Conservation (phyloP, 371 early-diverging fungal species). For the Mortierella sp. region DNA sequence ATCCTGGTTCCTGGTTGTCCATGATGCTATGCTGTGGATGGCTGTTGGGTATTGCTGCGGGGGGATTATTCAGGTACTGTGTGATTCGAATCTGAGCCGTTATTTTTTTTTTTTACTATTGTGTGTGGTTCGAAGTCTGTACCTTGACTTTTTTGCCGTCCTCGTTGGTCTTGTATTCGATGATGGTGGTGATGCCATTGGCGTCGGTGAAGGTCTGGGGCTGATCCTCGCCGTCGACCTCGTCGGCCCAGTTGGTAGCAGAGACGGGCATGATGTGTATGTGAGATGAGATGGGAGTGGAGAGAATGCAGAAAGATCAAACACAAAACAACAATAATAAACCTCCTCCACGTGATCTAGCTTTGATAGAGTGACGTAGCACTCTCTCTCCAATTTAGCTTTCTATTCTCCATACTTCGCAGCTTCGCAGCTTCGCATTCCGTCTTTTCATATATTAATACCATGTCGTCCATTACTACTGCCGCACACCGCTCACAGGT, state of each 20-base stretch:
- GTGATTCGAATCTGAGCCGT: not conserved
- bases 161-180: constrained; percentile 85
- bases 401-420: no score
- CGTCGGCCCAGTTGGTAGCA: constrained; percentile 77
- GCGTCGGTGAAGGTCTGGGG: constrained; percentile 75
- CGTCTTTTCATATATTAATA: not conserved
- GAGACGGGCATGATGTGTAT: constrained; percentile 42
- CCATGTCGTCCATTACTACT: constrained; percentile 14
- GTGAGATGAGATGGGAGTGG: constrained; percentile 17
- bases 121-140: no score
- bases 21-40: no score
- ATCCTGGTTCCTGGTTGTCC: no score
- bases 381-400: not conserved
- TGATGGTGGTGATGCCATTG: constrained; percentile 86
- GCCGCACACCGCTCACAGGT: constrained; percentile 57
- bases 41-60: not conserved
- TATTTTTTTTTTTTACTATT: not conserved
- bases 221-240: constrained; percentile 75
- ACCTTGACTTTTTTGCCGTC: constrained; percentile 92
- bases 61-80: not conserved
- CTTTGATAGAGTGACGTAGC: not conserved
- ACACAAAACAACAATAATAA: constrained; percentile 12
- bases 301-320: not conserved
- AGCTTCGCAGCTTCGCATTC: not conserved
- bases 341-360: not conserved